Percentiles rank a stretch among this genome's conserved stretches.
Conservation (phyloP, 768 basidiomycete genomes). For the Naematelia aurantialba region DNA sequence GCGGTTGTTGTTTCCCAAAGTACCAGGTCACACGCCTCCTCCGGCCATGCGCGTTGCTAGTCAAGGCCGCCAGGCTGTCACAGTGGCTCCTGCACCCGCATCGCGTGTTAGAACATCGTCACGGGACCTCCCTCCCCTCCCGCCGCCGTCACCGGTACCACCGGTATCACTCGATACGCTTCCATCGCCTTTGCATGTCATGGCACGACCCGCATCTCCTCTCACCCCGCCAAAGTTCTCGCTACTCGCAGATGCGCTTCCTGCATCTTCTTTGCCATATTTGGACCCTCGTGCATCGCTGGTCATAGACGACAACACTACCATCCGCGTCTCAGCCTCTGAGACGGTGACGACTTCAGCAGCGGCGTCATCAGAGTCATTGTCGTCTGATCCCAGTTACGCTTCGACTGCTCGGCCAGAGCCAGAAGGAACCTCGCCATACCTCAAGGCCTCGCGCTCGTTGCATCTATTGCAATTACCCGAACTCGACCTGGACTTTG, state of each 20-base stretch:
- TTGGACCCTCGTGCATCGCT: conserved; percentile 10
- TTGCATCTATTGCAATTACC: conserved; percentile 47
- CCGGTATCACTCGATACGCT: neutral
- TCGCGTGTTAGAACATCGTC: conserved; percentile 5
- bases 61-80: neutral
- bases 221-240: neutral
- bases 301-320: neutral
- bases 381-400: too few relatives aligned
- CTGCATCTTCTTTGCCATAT: conserved; percentile 27
- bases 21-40: neutral
- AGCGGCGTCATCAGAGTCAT: conserved; percentile 4
- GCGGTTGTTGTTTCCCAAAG: conserved; percentile 19
- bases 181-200: neutral
- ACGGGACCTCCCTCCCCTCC: conserved; percentile 16
- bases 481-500: conserved; percentile 45
- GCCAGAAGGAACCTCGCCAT: conserved; percentile 10
- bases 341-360: conserved; percentile 8
- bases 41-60: neutral
- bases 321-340: conserved; percentile 7
- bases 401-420: conserved; percentile 4
- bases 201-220: neutral
- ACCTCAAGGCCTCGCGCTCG: conserved; percentile 33
- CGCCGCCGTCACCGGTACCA: conserved; percentile 14
- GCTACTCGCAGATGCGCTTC: conserved; percentile 6
- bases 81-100: conserved; percentile 1